Base-by-base conservation (phyloP, 805 yeast species). In the Spathaspora gorwiae region DNA sequence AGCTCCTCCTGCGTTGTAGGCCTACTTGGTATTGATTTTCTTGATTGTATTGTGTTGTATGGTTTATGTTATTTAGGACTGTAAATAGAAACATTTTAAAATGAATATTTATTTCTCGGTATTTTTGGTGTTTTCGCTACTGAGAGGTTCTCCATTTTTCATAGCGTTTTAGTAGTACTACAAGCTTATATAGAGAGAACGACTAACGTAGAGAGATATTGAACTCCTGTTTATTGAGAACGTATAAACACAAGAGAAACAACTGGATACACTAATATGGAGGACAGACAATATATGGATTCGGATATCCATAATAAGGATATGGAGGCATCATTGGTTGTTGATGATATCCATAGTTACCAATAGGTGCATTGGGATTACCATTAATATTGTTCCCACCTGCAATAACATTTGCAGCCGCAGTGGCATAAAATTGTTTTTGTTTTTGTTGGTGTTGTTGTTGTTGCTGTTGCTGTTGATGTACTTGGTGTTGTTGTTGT, bases 1-100 rank as follows among this genome's bases (percentile, higher is more conserved):
- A 2, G 64, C 49, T 12, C 66, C 66, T 34, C 67, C 66, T 24
- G 47, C 50, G 35, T 59, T 63, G 54, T 63, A 58, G 51, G 24
- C 5, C 24, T 19, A 19, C 24, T 19, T 19, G 24, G 24, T 5
- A 5, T 19, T 19, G 24, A 19, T 19, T 19, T 19, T 19, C 24
- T 19, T 19, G 24, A 3, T 19, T 19, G 24, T 19, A 19, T 19
- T 19, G 5, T 19, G 24, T 5, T 19, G 24, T 19, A 19, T 19
- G 24, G 24, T 19, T 19, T 19, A 5, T 19, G 24, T 19, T 19
- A 19, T 19, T 19, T 19, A 19, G 24, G 24, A 19, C 24, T 19
- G 24, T 19, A 19, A 19, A 19, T 19, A 19, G 24, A 19, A 19
- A 19, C 24, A 19, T 19, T 19, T 3, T 19, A 19, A 19, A 19